Base-by-base conservation (phyloP, 2,329 filamentous ascomycete genomes). In the Xylariaceae sp. region DNA sequence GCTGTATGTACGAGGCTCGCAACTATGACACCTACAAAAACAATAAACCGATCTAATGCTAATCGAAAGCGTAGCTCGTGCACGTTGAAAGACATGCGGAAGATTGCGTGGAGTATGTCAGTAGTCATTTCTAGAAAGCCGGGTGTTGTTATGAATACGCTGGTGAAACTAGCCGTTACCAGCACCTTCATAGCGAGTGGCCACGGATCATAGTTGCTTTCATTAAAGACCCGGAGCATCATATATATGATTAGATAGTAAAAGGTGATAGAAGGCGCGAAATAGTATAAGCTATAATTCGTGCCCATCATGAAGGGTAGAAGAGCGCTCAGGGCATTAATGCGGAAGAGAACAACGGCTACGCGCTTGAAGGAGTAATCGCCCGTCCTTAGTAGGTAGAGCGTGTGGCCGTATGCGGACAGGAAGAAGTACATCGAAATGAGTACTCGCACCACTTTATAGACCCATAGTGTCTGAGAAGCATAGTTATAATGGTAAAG, bases 401-500 rank as follows among this genome's bases (percentile, higher is more conserved):
- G 69, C 0, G 84, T 78, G 62, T 88, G 84, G 1, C 83, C 83
- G 59, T 81, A 87, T 6, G 80, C 80, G 13, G 80, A 84, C 57
- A 87, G 74, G 65, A 87, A 87, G 23, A 88, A 74, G 64, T 86
- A 87, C 1, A 77, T 74, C 1, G 82, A 77, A 6, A 84, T 74
- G 20, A 81, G 70, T 3, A 86, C 65, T 13, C 81, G 78, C 10
- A 82, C 71, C 45, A 82, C 69, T 61, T 82, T 75, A 68, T 85
- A 83, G 26, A 83, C 75, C 63, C 77, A 77, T 4, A 82, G 66
- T 2, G 71, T 64, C 55, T 73, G 72, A 6, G 77, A 81, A 21
- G 77, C 79, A 16, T 79, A 76, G 27, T 81, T 81, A 66, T 83
- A 86, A 55, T 84, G 79, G 61, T 84, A 86, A 10, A 83, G 70